Percentiles rank a stretch among this genome's conserved stretches.
phyloP scores from a whole-genome alignment of 805 yeast genomes.

The Saturnispora ahearnii region DNA sequence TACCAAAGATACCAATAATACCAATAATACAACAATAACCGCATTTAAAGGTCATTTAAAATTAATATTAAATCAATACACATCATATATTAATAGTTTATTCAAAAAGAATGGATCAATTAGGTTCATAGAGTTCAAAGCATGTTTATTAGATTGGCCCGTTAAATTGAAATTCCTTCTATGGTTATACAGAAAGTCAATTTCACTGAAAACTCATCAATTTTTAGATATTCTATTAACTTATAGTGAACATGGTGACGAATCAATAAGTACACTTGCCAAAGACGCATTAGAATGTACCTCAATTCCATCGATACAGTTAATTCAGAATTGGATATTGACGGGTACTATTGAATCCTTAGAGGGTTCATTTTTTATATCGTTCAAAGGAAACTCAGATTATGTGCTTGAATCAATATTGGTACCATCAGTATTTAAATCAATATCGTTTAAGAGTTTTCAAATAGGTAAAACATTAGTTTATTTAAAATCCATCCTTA shows the following conservation, averaged over 20 bases:
- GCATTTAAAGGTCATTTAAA: neutral
- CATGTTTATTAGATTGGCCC: conserved; percentile 41
- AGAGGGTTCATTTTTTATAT: conserved; percentile 1
- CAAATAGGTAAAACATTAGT: conserved; percentile 66
- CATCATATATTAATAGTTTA: neutral
- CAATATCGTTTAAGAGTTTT: conserved; percentile 37
- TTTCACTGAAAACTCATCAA: conserved; percentile 34
- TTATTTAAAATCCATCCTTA: conserved; percentile 21
- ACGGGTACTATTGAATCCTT: conserved; percentile 44
- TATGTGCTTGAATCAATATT: conserved; percentile 19
- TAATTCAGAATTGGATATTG: conserved; percentile 57
- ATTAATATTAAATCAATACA: neutral
- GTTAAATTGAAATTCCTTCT: conserved; percentile 49
- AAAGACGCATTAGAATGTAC: conserved; percentile 36
- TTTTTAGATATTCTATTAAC: conserved; percentile 45
- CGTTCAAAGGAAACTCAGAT: conserved; percentile 9
- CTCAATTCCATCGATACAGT: conserved; percentile 50
- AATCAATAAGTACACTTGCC: conserved; percentile 36
- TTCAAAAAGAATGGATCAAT: neutral
- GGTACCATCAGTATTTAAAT: conserved; percentile 39
- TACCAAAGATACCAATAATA: neutral
- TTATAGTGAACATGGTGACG: conserved; percentile 58
- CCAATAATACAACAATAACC: neutral
- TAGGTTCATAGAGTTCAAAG: conserved; percentile 6
- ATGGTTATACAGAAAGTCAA: conserved; percentile 32